Evolutionary conservation across 1,284 basidiomycete species (phyloP), one percentile per base, ranked within the genome.

Genomic region (Uromyces viciae-fabae): DNA sequence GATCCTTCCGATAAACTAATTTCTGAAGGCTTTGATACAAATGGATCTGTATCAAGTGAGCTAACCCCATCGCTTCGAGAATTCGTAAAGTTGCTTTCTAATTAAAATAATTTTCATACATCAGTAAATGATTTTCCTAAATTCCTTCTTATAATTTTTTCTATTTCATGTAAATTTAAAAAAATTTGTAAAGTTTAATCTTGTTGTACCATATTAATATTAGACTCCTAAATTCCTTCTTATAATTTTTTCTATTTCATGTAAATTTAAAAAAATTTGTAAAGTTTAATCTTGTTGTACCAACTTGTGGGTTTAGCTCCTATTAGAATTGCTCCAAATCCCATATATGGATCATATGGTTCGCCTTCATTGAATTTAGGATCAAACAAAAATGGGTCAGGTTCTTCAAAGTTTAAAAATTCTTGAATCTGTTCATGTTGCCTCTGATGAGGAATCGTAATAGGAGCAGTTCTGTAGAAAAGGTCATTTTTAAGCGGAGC

Each of bases 331-430:
- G 54, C 42, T 38, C 76, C 76, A 43, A 69, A 69, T 17, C 66
- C 76, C n/a, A 40, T 68, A 36, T 56, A 54, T 14, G 71, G 38
- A 42, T 80, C 78, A 22, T 52, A 22, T n/a, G 31, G 31, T 2
- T 60, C 36, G 31, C 54, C 43, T 46, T 62, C 42, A 52, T 54
- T 40, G 54, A 80, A 72, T 31, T 49, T 46, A 25, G 78, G 54
- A 42, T 75, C 60, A 17, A 80, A 60, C 42, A 62, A 33, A 52
- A 80, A 80, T 36, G 78, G 78, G 66, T 80, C 78, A 15, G 69
- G 58, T n/a, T 71, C 66, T 60, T 80, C 69, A 49, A 80, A 80
- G 7, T 62, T 46, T 33, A 80, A 72, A 46, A 80, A 43, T 28
- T 80, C 78, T 38, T 60, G 33, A n/a, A 72, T 60, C 33, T 56